phyloP scores from a whole-genome alignment of 768 basidiomycete genomes.

The Xerocomus potaroensis region DNA sequence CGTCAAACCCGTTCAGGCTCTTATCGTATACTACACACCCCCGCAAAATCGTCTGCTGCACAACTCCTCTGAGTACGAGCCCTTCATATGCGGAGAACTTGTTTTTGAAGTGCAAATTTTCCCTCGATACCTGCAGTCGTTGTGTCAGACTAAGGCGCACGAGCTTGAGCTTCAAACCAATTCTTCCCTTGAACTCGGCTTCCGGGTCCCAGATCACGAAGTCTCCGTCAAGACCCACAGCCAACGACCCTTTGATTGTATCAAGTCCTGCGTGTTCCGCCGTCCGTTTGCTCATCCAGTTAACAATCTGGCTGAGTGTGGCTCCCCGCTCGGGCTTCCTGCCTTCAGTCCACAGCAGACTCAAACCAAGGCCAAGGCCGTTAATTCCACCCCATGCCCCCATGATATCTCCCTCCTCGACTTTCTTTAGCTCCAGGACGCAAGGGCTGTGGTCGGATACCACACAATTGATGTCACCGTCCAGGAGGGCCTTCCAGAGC shows the following conservation, averaged over 20 bases:
- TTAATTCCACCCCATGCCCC: slow-evolving; percentile 94
- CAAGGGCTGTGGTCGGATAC: slow-evolving; percentile 98
- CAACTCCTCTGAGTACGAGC: slow-evolving; percentile 60
- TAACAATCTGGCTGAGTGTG: slow-evolving; percentile 54
- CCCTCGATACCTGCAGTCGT: slow-evolving; percentile 59
- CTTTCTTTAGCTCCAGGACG: slow-evolving; percentile 71
- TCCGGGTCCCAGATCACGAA: slow-evolving; percentile 79
- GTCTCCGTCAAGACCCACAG: slow-evolving; percentile 79
- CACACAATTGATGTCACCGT: slow-evolving; percentile 85
- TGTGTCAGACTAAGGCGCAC: slow-evolving; percentile 5
- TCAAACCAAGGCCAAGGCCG: slow-evolving; percentile 84
- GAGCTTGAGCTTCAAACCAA: not conserved
- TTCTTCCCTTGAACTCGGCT: slow-evolving; percentile 38
- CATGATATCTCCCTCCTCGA: slow-evolving; percentile 79
- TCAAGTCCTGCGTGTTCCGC: slow-evolving; percentile 78
- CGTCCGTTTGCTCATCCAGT: slow-evolving; percentile 73
- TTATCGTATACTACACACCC: slow-evolving; percentile 64
- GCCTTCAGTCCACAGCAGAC: slow-evolving; percentile 86
- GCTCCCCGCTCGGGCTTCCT: slow-evolving; percentile 47
- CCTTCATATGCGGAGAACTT: slow-evolving; percentile 91
- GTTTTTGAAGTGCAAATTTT: slow-evolving; percentile 84
- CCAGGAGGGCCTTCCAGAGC: slow-evolving; percentile 78
- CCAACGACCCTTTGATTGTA: slow-evolving; percentile 65
- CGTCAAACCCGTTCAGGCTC: slow-evolving; percentile 33
- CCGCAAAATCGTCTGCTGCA: slow-evolving; percentile 75